Conservation (phyloP, 75 land plant species). For the Selaginella moellendorffii region DNA sequence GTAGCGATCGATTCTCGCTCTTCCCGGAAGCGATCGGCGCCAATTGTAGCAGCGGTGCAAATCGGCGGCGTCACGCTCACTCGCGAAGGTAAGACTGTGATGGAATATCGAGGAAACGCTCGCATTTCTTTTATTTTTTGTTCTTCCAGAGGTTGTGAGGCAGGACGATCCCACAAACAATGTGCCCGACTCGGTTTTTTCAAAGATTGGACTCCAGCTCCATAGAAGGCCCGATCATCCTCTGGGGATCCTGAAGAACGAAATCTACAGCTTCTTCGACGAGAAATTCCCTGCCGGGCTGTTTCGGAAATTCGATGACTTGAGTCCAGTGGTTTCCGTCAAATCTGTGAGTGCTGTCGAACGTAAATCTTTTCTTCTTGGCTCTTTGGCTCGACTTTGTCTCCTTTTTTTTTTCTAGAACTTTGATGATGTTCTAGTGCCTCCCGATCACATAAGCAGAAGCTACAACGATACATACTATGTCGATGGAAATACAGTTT, state of each 20-base stretch:
- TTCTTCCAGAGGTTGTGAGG: constrained; percentile 55
- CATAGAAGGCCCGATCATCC: constrained; percentile 82
- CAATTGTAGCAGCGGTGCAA: constrained; percentile 21
- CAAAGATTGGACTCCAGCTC: constrained; percentile 79
- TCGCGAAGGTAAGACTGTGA: constrained; percentile 19
- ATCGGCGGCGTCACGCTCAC: constrained; percentile 34
- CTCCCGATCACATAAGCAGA: constrained; percentile 90
- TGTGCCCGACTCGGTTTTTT: constrained; percentile 70
- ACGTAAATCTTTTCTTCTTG: too few species aligned
- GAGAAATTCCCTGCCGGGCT: constrained; percentile 27
- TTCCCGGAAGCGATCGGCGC: neutral
- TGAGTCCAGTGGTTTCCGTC: constrained; percentile 81
- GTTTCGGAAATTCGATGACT: constrained; percentile 74
- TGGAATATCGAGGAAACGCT: neutral
- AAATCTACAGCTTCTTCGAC: constrained; percentile 79
- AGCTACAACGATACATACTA: constrained; percentile 87
- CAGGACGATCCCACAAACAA: constrained; percentile 90
- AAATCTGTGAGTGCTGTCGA: constrained; percentile 37
- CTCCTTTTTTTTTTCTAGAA: constrained; percentile 61
- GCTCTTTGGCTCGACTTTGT: neutral
- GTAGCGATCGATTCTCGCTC: neutral
- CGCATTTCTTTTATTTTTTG: neutral
- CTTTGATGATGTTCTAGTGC: constrained; percentile 96
- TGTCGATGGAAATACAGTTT: constrained; percentile 43
- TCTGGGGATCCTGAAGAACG: constrained; percentile 80